These are phyloP conservation scores for Phytopythium ostracodes DNA, from an alignment of 352 stramenopile genomes.

Conservation along the genomic window DNA sequence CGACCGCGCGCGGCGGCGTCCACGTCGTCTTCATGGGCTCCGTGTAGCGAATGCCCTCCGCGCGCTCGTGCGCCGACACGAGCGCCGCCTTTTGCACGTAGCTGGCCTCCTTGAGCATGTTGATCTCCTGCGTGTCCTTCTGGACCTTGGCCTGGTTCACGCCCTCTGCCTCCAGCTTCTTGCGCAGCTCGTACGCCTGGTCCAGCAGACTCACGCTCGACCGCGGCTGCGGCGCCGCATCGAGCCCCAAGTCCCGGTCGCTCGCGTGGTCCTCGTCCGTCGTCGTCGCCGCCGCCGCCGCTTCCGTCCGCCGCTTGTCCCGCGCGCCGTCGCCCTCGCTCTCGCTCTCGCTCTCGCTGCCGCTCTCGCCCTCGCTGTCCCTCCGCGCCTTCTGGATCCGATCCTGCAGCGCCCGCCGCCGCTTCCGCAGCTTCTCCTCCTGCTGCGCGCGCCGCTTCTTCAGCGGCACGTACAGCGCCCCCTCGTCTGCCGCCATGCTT, in stretches of 20 bases:
- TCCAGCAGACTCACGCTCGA: constrained; percentile 77
- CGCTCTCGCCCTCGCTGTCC: constrained; percentile 13
- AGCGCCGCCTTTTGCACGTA: constrained; percentile 96
- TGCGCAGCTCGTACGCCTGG: constrained; percentile 82
- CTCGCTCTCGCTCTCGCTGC: constrained; percentile 18
- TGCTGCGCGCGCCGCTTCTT: constrained; percentile 71
- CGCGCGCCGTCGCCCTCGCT: constrained; percentile 18
- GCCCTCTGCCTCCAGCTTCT: constrained; percentile 62
- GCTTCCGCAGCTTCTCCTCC: constrained; percentile 53
- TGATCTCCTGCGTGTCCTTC: constrained; percentile 86
- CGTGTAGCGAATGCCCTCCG: constrained; percentile 91
- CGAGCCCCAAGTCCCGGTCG: constrained; percentile 5
- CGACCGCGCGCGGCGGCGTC: constrained; percentile 85
- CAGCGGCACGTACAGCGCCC: constrained; percentile 74
- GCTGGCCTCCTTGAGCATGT: constrained; percentile 93
- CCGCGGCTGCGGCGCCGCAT: constrained; percentile 23
- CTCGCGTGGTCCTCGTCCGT: constrained; percentile 8
- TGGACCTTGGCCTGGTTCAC: constrained; percentile 79
- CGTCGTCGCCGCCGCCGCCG: neutral
- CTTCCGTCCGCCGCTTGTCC: constrained; percentile 5
- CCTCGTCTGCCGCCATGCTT: constrained; percentile 13
- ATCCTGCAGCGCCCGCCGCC: constrained; percentile 48
- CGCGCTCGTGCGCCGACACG: constrained; percentile 90
- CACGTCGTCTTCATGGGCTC: constrained; percentile 90
- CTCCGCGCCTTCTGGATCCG: constrained; percentile 39